These are phyloP conservation scores for Cryphonectria nitschkei DNA, from an alignment of 2,329 filamentous ascomycete genomes.

Conservation along the genomic window DNA sequence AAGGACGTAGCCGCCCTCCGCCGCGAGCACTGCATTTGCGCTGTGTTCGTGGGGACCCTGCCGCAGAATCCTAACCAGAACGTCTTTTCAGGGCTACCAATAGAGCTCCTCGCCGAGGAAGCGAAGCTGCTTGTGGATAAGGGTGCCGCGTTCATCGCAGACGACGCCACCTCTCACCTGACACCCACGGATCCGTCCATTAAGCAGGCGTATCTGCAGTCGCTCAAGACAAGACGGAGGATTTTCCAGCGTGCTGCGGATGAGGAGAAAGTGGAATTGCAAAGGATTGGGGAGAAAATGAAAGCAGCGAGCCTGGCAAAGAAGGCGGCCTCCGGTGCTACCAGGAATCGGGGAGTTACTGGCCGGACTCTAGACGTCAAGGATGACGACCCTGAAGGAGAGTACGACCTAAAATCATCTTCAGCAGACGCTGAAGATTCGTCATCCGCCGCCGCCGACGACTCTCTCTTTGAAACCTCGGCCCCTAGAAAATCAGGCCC, in stretches of 20 bases:
- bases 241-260: slow-evolving; percentile 45
- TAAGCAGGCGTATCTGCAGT: slow-evolving; percentile 66
- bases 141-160: slow-evolving; percentile 76
- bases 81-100: slow-evolving; percentile 84
- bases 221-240: slow-evolving; percentile 50
- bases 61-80: slow-evolving; percentile 95
- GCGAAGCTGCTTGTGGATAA: slow-evolving; percentile 79
- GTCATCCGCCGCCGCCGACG: neutral
- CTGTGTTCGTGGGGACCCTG: slow-evolving; percentile 82
- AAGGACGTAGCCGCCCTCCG: slow-evolving; percentile 78
- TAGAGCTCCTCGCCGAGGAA: slow-evolving; percentile 92
- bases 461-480: slow-evolving; percentile 15
- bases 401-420: neutral
- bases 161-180: slow-evolving; percentile 75
- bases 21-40: slow-evolving; percentile 80
- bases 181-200: slow-evolving; percentile 60
- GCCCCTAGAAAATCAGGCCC: neutral
- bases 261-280: slow-evolving; percentile 42
- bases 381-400: slow-evolving; percentile 7
- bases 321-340: neutral
- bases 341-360: neutral
- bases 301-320: slow-evolving; percentile 25
- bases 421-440: slow-evolving; percentile 5
- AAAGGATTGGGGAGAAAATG: slow-evolving; percentile 33
- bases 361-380: neutral